Evolutionary conservation across 2,329 filamentous ascomycete species (phyloP), one percentile per base, ranked within the genome.

Genomic region (Penicillium sp.): DNA sequence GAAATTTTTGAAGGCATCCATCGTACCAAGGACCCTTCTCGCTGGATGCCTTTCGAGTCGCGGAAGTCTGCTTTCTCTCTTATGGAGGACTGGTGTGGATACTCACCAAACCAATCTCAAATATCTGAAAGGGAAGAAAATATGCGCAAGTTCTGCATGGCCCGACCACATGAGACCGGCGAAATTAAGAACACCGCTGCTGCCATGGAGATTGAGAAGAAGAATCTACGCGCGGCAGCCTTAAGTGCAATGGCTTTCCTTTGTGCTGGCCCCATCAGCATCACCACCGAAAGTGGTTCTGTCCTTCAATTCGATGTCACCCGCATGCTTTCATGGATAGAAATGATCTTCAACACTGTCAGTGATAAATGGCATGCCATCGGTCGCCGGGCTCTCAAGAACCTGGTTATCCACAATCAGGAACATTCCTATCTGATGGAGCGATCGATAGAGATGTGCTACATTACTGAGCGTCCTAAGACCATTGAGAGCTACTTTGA

Each of bases 81-180:
- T 45, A 97, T 99, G 92, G 94, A 99, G 74, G 93, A 97, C 62
- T 99, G 95, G 95, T 99, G 94, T 70, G 94, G 94, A 2, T 97
- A 95, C 71, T 96, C 92, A 8, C 91, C 92, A 0, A 96, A 97
- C 61, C 91, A 95, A 69, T 81, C 78, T 14, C 89, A 95, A 61
- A 89, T 96, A 38, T 84, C 87, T 5, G 86, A 88, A 55, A 83
- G 91, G 58, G 92, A 97, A 73, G 89, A 96, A 59, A 88, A 84
- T 35, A 95, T 97, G 88, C 84, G 90, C 41, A 89, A 92, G 63
- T 90, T 89, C 3, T 82, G 94, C 62, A 86, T 96, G 35, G 86
- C 93, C 50, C 88, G 91, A 53, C 90, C 94, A 57, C 78, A 81
- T 54, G 85, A 88, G 19, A 74, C 87, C 17, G 86, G 87, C 12